phyloP scores from a whole-genome alignment of 306 rosid genomes.

The Malus domestica region ASM211411v1 NC_041804.1:12255001-12255500 shows the following conservation, averaged over 20 bases:
- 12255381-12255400: constrained; percentile 9
- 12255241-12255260: constrained; percentile 10
- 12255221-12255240: constrained; percentile 10
- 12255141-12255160: constrained; percentile 3
- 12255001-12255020: constrained; percentile 9
- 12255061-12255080: constrained; percentile 58
- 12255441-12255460: neutral
- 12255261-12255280: constrained; percentile 25
- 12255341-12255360: neutral
- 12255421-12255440: neutral
- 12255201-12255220: neutral
- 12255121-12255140: constrained; percentile 6
- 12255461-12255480: neutral
- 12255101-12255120: constrained; percentile 2
- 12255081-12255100: constrained; percentile 61
- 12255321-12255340: constrained; percentile 16
- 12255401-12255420: neutral
- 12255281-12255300: constrained; percentile 42
- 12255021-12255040: constrained; percentile 9
- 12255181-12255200: neutral
- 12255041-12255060: constrained; percentile 23
- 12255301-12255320: constrained; percentile 47
- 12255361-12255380: neutral
- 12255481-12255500: neutral
- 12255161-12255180: neutral